Evolutionary conservation across 1,139 yeast species (phyloP).

Genomic region (Candida tetrigidarum): DNA sequence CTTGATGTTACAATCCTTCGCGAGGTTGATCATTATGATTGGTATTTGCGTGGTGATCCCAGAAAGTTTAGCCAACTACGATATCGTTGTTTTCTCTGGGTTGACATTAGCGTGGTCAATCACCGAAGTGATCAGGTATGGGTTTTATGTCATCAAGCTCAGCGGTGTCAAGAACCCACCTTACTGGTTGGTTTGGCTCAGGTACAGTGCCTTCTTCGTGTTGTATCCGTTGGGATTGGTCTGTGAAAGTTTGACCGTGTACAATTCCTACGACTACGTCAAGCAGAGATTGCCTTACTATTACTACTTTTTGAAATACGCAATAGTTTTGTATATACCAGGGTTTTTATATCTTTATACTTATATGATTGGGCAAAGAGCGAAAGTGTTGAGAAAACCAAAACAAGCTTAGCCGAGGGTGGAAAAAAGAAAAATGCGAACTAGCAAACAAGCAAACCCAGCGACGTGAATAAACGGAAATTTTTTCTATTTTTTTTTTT

Average conservation of each 20-base stretch:
- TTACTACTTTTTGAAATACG: slow-evolving; percentile 31
- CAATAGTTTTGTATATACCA: slow-evolving; percentile 34
- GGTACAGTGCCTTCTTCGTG: slow-evolving; percentile 37
- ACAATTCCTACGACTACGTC: slow-evolving; percentile 25
- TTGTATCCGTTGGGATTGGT: slow-evolving; percentile 40
- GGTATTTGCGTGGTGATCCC: slow-evolving; percentile 38
- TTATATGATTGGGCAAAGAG: slow-evolving; percentile 39
- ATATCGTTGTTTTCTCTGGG: slow-evolving; percentile 26
- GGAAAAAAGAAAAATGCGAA: too few species aligned
- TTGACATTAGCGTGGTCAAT: slow-evolving; percentile 39
- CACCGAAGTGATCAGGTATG: slow-evolving; percentile 37
- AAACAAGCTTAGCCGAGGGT: too few species aligned
- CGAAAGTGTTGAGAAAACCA: slow-evolving; percentile 21
- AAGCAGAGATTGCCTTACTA: slow-evolving; percentile 17
- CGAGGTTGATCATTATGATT: slow-evolving; percentile 34
- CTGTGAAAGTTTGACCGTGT: slow-evolving; percentile 36
- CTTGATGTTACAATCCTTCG: slow-evolving; percentile 36
- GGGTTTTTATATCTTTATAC: slow-evolving; percentile 35
- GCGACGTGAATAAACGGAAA: too few species aligned
- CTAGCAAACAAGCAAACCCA: too few species aligned
- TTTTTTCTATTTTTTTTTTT: too few species aligned
- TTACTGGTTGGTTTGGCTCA: slow-evolving; percentile 29
- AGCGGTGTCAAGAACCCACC: slow-evolving; percentile 20
- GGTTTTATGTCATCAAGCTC: slow-evolving; percentile 24
- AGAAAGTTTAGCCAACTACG: slow-evolving; percentile 36